A percentile compares a stretch with the other conserved stretches of the same genome.
These are phyloP conservation scores for Tulasnella sp. DNA, from an alignment of 768 basidiomycete species.

Conservation along the genomic window DNA sequence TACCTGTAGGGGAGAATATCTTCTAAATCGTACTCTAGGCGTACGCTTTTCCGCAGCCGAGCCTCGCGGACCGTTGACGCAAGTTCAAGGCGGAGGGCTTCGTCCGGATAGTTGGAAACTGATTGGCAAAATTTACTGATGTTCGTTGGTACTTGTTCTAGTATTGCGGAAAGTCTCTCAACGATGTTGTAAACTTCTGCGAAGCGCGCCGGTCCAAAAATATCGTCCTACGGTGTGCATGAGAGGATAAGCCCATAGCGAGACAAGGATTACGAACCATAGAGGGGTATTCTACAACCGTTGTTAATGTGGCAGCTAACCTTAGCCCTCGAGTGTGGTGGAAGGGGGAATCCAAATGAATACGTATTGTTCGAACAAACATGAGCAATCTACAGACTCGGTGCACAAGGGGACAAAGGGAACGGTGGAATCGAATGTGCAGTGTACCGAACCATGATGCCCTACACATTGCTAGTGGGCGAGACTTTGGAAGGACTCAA, in stretches of 20 bases:
- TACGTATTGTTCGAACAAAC: constrained; percentile 5
- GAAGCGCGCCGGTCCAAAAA: background rate
- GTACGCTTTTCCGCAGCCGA: background rate
- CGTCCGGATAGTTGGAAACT: background rate
- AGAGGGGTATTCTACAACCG: no score
- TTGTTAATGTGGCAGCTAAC: no score
- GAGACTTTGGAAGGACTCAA: background rate
- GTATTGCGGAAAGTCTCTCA: background rate
- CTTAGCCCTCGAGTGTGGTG: no score
- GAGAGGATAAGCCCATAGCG: background rate
- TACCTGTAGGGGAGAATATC: background rate
- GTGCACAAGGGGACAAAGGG: background rate
- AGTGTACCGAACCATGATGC: background rate
- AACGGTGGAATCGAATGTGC: no score
- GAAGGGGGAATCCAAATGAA: constrained; percentile 38
- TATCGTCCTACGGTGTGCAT: background rate
- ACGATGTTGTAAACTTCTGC: background rate
- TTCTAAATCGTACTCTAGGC: background rate
- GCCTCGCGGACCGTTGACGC: background rate
- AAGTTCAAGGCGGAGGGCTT: background rate
- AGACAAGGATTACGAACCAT: background rate
- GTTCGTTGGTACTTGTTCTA: background rate
- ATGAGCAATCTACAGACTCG: background rate
- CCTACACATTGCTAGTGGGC: background rate
- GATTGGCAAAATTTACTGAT: background rate